These are phyloP conservation scores for Naematelia encephala DNA, from an alignment of 768 basidiomycete species.

Conservation along the genomic window DNA sequence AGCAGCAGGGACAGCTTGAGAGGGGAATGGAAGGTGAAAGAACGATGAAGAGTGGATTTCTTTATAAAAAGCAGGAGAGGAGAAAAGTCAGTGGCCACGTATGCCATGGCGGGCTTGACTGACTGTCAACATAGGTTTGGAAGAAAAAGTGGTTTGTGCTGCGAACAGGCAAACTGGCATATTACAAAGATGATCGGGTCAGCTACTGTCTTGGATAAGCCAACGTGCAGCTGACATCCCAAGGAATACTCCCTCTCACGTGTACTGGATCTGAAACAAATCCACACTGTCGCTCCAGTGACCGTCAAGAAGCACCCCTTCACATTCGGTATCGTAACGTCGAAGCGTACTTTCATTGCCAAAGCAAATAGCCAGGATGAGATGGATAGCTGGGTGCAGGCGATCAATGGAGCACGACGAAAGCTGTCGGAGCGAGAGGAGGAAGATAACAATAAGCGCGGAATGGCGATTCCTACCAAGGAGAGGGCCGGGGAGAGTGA, in stretches of 20 bases:
- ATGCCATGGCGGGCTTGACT: slow-evolving; percentile 1
- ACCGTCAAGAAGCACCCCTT: slow-evolving; percentile 82
- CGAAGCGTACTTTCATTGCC: slow-evolving; percentile 84
- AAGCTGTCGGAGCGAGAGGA: slow-evolving; percentile 55
- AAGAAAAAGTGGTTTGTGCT: slow-evolving; percentile 99
- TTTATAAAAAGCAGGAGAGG: slow-evolving; percentile 97
- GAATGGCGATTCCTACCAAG: neutral
- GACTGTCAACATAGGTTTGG: slow-evolving; percentile 67
- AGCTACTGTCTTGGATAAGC: slow-evolving; percentile 1
- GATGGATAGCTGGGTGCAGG: slow-evolving; percentile 75
- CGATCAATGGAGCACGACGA: slow-evolving; percentile 72
- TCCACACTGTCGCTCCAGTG: slow-evolving; percentile 85
- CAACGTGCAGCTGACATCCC: neutral
- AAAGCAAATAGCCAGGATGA: slow-evolving; percentile 72
- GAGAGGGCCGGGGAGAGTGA: slow-evolving; percentile 11
- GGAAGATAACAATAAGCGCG: slow-evolving; percentile 17
- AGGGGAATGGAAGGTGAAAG: slow-evolving; percentile 52
- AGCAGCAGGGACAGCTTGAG: slow-evolving; percentile 36
- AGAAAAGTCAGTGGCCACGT: slow-evolving; percentile 67
- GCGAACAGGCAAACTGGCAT: slow-evolving; percentile 83
- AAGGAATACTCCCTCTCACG: slow-evolving; percentile 85
- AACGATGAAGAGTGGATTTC: slow-evolving; percentile 84
- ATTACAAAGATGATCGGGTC: slow-evolving; percentile 86
- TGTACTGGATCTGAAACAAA: slow-evolving; percentile 77
- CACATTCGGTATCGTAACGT: slow-evolving; percentile 87